These are phyloP conservation scores for Dothideomycetidae sp. DNA, from an alignment of 2,329 filamentous ascomycete genomes.

Conservation along the genomic window DNA sequence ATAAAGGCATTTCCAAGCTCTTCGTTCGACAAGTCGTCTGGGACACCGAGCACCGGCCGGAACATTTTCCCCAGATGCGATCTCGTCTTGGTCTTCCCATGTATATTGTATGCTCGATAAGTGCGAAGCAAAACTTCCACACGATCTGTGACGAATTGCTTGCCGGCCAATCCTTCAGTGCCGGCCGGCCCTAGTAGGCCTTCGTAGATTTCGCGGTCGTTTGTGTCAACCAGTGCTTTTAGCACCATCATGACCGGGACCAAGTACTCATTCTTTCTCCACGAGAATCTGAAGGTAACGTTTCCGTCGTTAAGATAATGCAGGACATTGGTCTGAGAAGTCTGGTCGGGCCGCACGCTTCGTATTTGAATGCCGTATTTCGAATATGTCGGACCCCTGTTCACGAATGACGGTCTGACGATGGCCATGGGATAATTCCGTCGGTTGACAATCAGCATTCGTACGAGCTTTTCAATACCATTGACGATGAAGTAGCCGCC, in stretches of 20 bases:
- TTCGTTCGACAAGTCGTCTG: slow-evolving; percentile 71
- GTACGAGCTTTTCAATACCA: slow-evolving; percentile 91
- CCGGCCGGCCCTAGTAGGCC: slow-evolving; percentile 67
- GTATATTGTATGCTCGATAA: slow-evolving; percentile 80
- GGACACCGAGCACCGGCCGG: slow-evolving; percentile 69
- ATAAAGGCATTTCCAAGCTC: slow-evolving; percentile 86
- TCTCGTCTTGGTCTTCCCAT: slow-evolving; percentile 67
- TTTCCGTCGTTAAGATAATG: slow-evolving; percentile 95
- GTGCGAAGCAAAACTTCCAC: slow-evolving; percentile 83
- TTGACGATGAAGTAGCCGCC: slow-evolving; percentile 97
- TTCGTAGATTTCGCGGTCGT: slow-evolving; percentile 91
- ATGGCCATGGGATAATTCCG: slow-evolving; percentile 95
- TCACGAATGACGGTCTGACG: slow-evolving; percentile 74
- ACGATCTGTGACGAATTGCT: slow-evolving; percentile 79
- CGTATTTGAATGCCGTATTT: slow-evolving; percentile 82
- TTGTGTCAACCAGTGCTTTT: slow-evolving; percentile 89
- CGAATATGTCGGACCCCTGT: slow-evolving; percentile 76
- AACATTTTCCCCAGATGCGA: slow-evolving; percentile 86
- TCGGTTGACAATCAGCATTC: slow-evolving; percentile 77
- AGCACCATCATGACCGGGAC: slow-evolving; percentile 92
- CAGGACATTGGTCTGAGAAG: slow-evolving; percentile 90
- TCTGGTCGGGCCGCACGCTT: slow-evolving; percentile 91
- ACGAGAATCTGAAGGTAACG: slow-evolving; percentile 92
- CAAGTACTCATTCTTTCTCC: slow-evolving; percentile 95
- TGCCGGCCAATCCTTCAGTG: slow-evolving; percentile 68